Evolutionary conservation across 139 green algal species (phyloP).

Genomic region (Chlorella sp.): DNA sequence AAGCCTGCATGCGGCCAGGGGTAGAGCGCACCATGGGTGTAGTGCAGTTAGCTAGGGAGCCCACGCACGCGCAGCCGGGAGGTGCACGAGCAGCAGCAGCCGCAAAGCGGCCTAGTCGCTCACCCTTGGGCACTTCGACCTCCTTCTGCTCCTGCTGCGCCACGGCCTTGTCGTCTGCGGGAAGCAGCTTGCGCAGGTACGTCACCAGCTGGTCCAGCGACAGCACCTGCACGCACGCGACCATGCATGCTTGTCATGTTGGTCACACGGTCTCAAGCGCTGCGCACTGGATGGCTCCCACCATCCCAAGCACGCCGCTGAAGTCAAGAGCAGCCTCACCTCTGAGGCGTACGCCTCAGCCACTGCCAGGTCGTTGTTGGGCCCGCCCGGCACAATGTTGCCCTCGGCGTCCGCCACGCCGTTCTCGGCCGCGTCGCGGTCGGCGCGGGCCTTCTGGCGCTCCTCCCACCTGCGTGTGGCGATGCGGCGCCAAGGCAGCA

Average conservation of each 20-base stretch:
- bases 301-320: too few species aligned
- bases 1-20: conserved; percentile 9
- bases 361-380: neutral
- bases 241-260: neutral
- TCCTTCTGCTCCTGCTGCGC: conserved; percentile 23
- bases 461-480: conserved; percentile 7
- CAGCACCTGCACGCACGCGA: conserved; percentile 21
- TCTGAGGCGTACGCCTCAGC: conserved; percentile 26
- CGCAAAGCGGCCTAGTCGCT: too few species aligned
- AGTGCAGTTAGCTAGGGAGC: too few species aligned
- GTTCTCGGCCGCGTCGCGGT: conserved; percentile 15
- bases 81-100: too few species aligned
- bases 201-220: conserved; percentile 36
- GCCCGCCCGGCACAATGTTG: neutral
- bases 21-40: too few species aligned
- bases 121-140: conserved; percentile 25
- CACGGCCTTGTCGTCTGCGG: neutral
- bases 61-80: too few species aligned
- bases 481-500: too few species aligned
- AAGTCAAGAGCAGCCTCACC: too few species aligned
- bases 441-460: conserved; percentile 29
- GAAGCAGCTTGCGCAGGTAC: conserved; percentile 31
- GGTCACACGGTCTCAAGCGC: too few species aligned
- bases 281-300: too few species aligned
- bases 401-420: neutral